Percentiles rank a stretch among this genome's conserved stretches.
Evolutionary conservation across 2,329 filamentous ascomycete genomes (phyloP).

Genomic region (Diaporthe australafricana): DNA sequence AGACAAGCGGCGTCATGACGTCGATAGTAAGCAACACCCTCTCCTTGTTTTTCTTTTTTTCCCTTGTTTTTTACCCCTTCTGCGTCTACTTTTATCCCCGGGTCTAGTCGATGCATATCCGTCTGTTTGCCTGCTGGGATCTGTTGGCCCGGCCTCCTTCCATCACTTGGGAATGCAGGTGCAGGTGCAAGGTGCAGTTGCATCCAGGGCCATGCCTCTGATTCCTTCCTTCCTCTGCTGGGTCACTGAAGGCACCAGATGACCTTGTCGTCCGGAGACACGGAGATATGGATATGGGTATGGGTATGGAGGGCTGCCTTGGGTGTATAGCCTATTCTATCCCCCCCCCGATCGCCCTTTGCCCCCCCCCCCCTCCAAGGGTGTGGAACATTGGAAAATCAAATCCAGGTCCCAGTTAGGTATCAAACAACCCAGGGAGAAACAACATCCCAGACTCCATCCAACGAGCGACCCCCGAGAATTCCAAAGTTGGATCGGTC

Average conservation of each 20-base stretch:
- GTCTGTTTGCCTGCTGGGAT: neutral
- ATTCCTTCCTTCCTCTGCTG: neutral
- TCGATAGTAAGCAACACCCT: conserved; percentile 46
- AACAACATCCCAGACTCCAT: neutral
- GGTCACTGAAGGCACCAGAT: neutral
- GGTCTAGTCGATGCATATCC: neutral
- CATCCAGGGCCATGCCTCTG: neutral
- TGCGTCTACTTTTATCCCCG: conserved; percentile 13
- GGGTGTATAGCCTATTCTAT: neutral
- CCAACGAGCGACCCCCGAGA: neutral
- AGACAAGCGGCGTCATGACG: conserved; percentile 45
- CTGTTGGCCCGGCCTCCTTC: neutral
- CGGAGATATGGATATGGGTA: neutral
- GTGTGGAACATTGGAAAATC: conserved; percentile 8
- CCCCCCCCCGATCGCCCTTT: neutral
- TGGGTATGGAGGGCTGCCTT: neutral
- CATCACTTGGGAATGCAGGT: neutral
- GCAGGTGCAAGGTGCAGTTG: neutral
- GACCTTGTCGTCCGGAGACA: neutral
- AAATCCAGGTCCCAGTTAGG: conserved; percentile 17
- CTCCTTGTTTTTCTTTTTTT: conserved; percentile 15
- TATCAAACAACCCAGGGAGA: conserved; percentile 18
- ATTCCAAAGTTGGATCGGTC: conserved; percentile 28
- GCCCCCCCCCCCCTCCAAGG: neutral
- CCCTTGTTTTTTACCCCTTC: conserved; percentile 25